Percentiles rank a stretch among this genome's conserved stretches.
Evolutionary conservation across 768 basidiomycete species (phyloP).

Genomic region (Tricholoma flavovirens): DNA sequence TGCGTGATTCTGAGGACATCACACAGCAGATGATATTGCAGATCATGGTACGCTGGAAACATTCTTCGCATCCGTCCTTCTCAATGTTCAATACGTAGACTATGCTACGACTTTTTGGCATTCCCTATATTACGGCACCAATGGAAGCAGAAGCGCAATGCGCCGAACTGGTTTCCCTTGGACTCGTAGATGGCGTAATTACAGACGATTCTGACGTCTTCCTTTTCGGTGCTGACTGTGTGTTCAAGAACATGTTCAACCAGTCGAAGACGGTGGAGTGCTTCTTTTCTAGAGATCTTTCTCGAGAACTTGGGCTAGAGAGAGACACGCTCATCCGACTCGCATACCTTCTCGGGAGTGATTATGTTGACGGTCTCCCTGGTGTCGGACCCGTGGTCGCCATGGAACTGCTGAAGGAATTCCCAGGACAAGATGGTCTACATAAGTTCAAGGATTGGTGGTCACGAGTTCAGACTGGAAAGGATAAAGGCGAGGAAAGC

Average conservation of each 20-base stretch:
- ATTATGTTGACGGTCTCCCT: conserved; percentile 89
- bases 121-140: conserved; percentile 96
- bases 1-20: conserved; percentile 93
- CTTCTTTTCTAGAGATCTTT: conserved; percentile 79
- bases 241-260: conserved; percentile 99
- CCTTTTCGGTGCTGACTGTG: conserved; percentile 91
- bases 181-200: conserved; percentile 93
- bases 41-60: conserved; percentile 46
- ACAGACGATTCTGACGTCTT: conserved; percentile 99
- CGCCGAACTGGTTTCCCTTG: conserved; percentile 79
- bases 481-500: conserved; percentile 71
- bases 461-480: conserved; percentile 85
- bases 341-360: conserved; percentile 93
- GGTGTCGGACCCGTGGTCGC: conserved; percentile 95
- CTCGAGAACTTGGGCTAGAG: conserved; percentile 81
- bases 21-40: conserved; percentile 94
- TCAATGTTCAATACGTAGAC: conserved; percentile 39
- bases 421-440: conserved; percentile 80
- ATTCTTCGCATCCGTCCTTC: background rate
- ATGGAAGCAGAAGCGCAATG: conserved; percentile 99
- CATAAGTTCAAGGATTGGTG: conserved; percentile 93
- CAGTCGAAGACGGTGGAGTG: conserved; percentile 98
- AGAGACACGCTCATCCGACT: conserved; percentile 82
- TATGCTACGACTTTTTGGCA: conserved; percentile 90
- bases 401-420: conserved; percentile 93